These are phyloP conservation scores for Fermentozyma sake DNA, from an alignment of 1,139 yeast genomes.

Conservation along the genomic window DNA sequence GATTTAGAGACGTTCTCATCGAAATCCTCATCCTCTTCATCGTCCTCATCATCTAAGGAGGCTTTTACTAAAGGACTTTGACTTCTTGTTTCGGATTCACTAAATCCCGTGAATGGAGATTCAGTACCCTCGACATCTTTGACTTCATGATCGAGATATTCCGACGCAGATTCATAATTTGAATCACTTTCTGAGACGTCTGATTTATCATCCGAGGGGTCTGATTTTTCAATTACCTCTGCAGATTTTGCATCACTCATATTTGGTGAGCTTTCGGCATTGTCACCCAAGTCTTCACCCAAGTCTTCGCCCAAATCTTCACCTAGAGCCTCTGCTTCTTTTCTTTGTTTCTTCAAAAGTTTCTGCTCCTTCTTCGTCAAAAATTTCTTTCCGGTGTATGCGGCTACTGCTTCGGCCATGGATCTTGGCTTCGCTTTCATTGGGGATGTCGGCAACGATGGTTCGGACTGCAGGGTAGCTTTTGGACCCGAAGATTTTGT, in stretches of 20 bases:
- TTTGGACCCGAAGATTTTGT: slow-evolving; percentile 3
- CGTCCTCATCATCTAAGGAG: slow-evolving; percentile 9
- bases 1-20: slow-evolving; percentile 6
- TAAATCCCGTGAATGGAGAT: slow-evolving; percentile 14
- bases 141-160: slow-evolving; percentile 14
- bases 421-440: slow-evolving; percentile 37
- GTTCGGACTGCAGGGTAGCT: slow-evolving; percentile 1
- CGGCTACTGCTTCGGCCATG: slow-evolving; percentile 60
- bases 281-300: slow-evolving; percentile 15
- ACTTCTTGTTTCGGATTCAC: slow-evolving; percentile 8
- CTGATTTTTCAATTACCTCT: background rate
- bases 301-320: slow-evolving; percentile 22
- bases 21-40: slow-evolving; percentile 4
- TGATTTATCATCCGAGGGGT: slow-evolving; percentile 2
- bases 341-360: slow-evolving; percentile 21
- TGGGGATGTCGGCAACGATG: slow-evolving; percentile 2
- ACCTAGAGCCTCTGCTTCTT: slow-evolving; percentile 10
- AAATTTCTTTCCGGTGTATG: slow-evolving; percentile 52
- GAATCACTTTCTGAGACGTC: slow-evolving; percentile 16
- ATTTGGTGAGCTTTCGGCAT: background rate
- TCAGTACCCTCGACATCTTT: slow-evolving; percentile 5
- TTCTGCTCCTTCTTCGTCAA: slow-evolving; percentile 36
- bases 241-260: slow-evolving; percentile 5
- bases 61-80: slow-evolving; percentile 13
- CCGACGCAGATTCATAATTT: slow-evolving; percentile 30